Conservation (phyloP, 768 basidiomycete species). For the Galerina sulciceps region DNA sequence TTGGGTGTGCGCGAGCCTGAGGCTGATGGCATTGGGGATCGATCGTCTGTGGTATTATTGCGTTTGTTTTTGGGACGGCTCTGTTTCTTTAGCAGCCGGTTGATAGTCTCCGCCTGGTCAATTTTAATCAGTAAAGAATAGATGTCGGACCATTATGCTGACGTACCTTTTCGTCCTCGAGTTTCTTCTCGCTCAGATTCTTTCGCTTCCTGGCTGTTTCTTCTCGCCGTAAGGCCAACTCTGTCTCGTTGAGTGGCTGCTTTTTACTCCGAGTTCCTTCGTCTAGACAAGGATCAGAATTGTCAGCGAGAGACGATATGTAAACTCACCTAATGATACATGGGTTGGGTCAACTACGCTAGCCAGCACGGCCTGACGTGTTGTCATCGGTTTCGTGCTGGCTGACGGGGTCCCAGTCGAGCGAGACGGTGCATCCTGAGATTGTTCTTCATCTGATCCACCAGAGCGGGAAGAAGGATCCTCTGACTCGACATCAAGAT, state of each 20-base stretch:
- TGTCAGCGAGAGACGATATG: background rate
- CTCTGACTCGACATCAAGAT: constrained; percentile 40
- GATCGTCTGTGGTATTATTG: constrained; percentile 55
- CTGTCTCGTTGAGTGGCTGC: constrained; percentile 70
- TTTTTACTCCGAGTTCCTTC: constrained; percentile 51
- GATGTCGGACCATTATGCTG: background rate
- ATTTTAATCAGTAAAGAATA: background rate
- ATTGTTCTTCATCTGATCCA: constrained; percentile 30
- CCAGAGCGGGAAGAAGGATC: constrained; percentile 36
- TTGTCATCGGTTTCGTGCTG: constrained; percentile 46
- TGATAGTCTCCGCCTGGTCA: constrained; percentile 81
- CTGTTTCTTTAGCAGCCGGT: constrained; percentile 86
- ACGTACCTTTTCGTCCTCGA: constrained; percentile 82
- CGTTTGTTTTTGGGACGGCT: constrained; percentile 68
- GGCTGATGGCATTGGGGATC: constrained; percentile 31
- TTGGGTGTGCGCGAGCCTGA: constrained; percentile 27
- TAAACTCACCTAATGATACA: constrained; percentile 58
- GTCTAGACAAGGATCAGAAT: constrained; percentile 14
- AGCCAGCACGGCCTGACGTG: constrained; percentile 72
- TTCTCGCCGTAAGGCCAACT: constrained; percentile 74
- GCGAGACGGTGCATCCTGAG: constrained; percentile 27
- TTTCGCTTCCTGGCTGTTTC: constrained; percentile 84
- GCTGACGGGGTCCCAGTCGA: constrained; percentile 30
- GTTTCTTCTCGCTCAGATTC: constrained; percentile 80
- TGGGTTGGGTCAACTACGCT: constrained; percentile 72